phyloP scores from a whole-genome alignment of 495 filamentous ascomycete genomes.

The Bombardia bombarda region DNA sequence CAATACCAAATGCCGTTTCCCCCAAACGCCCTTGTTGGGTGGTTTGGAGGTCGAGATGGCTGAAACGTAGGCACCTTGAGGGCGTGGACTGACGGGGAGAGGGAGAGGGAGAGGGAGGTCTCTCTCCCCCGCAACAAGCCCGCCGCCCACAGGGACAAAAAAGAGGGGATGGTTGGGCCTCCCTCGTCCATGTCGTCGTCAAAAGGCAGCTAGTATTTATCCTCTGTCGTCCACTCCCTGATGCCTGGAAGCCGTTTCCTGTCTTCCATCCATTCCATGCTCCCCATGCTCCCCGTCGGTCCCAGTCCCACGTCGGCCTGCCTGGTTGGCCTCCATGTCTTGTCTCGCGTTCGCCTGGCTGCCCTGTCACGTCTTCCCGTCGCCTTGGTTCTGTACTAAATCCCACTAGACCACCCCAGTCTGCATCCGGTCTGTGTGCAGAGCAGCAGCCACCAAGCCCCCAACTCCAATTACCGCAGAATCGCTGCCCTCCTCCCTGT shows the following conservation, averaged over 20 bases:
- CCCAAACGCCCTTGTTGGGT: no score
- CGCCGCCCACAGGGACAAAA: no score
- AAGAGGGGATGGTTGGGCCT: no score
- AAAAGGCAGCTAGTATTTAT: no score
- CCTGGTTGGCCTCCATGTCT: conserved; percentile 15
- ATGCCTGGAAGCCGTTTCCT: no score
- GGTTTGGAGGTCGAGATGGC: no score
- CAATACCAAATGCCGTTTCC: no score
- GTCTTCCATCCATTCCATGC: not conserved
- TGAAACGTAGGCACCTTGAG: no score
- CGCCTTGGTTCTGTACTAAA: conserved; percentile 20
- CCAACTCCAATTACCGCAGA: conserved; percentile 18
- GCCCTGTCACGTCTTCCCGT: conserved; percentile 21
- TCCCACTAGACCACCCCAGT: conserved; percentile 20
- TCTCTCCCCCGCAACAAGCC: no score
- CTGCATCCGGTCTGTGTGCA: conserved; percentile 14
- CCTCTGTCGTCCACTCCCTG: conserved; percentile 7
- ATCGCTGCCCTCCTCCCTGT: conserved; percentile 15
- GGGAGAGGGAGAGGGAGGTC: no score
- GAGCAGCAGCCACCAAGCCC: conserved; percentile 24
- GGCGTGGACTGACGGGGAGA: no score
- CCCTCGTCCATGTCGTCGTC: no score
- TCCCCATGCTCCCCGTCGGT: not conserved
- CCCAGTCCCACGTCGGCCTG: conserved; percentile 9
- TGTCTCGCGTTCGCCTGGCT: conserved; percentile 16